Base-by-base conservation (phyloP, 768 basidiomycete genomes). In the Candolleomyces efflorescens region DNA sequence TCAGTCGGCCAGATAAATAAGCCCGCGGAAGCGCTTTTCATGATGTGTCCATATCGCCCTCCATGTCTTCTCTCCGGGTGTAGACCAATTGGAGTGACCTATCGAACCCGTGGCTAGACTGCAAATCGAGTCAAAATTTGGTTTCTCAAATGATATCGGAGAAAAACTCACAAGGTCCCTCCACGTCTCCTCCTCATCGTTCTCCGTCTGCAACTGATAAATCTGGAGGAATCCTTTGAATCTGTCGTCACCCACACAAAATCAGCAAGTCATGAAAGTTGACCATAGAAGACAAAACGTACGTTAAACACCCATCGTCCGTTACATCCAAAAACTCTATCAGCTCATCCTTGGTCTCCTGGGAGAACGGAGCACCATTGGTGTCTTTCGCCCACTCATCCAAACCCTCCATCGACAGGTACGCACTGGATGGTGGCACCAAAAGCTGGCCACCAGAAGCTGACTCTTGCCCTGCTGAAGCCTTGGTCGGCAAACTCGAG, bases 161-260 rank as follows among this genome's bases (percentile, higher is more conserved):
- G 54, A 22, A 54, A 49, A 58, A 68, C 84, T 63, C 64, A 90
- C 88, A 61, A 92, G 71, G 75, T 92, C 90, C 70, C 81, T 77
- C 89, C 88, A 92, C 7, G 90, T 93, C 71, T 93, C 89, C 68
- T 85, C 85, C 62, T 90, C 88, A 61, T 92, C 90, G 60, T 84
- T 89, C 63, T 90, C 87, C 1, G 89, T 90, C 68, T 93, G 91
- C n/a, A 92, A 72, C 64, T 90, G 87, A 65, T 92, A 92, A 55
- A 92, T 82, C 67, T 92, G 89, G 67, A 90, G 66, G 66, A 93
- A 92, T 1, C 90, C 90, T 67, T 86, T 86, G 67, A 90, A 83
- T 17, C 90, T 92, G 52, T 52, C 43, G 26, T 46, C 13, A 49
- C 20, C 36, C 41, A 49, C 17, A 32, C 32, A 5, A 11, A 32